A percentile compares a stretch with the other conserved stretches of the same genome.
phyloP scores from a whole-genome alignment of 2,329 filamentous ascomycete species.

The Aplosporella prunicola region DNA sequence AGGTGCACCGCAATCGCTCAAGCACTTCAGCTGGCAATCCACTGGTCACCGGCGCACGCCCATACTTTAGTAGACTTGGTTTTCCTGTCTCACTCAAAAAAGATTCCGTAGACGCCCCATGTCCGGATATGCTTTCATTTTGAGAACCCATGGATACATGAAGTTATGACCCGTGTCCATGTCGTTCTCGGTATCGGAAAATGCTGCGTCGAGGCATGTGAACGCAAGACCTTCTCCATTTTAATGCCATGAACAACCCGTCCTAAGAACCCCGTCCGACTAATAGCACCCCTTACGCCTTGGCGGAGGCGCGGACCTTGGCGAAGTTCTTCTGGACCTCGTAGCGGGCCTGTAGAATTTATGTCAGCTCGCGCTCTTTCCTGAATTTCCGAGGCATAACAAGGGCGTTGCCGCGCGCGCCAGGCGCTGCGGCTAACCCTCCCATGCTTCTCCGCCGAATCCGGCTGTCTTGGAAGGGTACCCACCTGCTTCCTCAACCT shows the following conservation, averaged over 20 bases:
- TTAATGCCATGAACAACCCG: slow-evolving; percentile 12
- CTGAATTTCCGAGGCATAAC: neutral
- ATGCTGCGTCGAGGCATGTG: slow-evolving; percentile 12
- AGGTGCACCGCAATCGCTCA: too few relatives aligned
- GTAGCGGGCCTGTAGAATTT: slow-evolving; percentile 65
- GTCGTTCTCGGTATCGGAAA: slow-evolving; percentile 8
- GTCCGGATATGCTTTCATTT: slow-evolving; percentile 12
- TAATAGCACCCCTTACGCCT: slow-evolving; percentile 26
- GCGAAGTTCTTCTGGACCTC: slow-evolving; percentile 94
- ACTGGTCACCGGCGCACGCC: too few relatives aligned
- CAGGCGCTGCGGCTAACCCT: too few relatives aligned
- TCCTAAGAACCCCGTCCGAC: slow-evolving; percentile 11
- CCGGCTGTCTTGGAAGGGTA: too few relatives aligned
- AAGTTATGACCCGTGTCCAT: slow-evolving; percentile 11
- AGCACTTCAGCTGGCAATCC: too few relatives aligned
- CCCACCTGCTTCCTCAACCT: slow-evolving; percentile 96
- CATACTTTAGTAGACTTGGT: too few relatives aligned
- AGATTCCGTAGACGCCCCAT: slow-evolving; percentile 8
- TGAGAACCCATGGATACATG: slow-evolving; percentile 12
- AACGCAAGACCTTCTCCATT: slow-evolving; percentile 26
- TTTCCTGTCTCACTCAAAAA: too few relatives aligned
- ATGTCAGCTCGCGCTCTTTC: neutral
- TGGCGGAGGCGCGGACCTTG: slow-evolving; percentile 52
- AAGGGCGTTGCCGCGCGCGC: too few relatives aligned
- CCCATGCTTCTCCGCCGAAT: too few relatives aligned